phyloP scores from a whole-genome alignment of 139 green algal genomes.

The Zygnema circumcarinatum region DNA sequence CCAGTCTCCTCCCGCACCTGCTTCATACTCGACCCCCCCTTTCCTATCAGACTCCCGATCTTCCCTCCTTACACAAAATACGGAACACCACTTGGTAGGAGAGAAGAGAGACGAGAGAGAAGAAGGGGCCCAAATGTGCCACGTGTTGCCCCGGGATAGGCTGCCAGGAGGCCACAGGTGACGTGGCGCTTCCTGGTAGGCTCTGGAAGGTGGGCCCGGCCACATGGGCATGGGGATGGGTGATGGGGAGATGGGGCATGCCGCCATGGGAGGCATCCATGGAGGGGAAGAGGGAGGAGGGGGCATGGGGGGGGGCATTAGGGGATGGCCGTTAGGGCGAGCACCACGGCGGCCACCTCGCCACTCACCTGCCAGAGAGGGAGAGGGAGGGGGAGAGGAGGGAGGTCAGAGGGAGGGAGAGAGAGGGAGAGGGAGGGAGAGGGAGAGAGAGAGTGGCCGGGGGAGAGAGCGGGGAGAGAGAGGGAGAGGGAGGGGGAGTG shows the following conservation, averaged over 20 bases:
- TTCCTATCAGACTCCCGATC: slow-evolving; percentile 60
- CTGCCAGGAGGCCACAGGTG: too few species aligned
- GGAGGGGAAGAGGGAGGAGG: background rate
- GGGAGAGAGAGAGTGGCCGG: background rate
- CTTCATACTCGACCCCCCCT: slow-evolving; percentile 60
- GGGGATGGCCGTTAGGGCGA: slow-evolving; percentile 31
- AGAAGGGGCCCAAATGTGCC: background rate
- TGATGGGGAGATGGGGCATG: background rate
- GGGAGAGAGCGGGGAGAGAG: background rate
- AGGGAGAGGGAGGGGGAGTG: background rate
- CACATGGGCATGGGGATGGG: background rate
- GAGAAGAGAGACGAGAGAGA: background rate
- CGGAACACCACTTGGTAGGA: slow-evolving; percentile 46
- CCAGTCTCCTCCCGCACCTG: slow-evolving; percentile 61
- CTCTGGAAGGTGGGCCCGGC: background rate
- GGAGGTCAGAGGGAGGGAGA: background rate
- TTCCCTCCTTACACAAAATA: slow-evolving; percentile 27
- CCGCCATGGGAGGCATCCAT: background rate
- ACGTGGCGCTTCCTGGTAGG: background rate
- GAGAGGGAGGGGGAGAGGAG: background rate
- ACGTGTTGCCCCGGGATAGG: too few species aligned
- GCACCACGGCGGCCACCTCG: background rate
- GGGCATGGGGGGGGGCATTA: background rate
- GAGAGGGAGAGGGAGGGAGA: background rate
- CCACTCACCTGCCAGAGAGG: slow-evolving; percentile 30